Conservation (phyloP, 371 early-diverging fungal genomes). For the Chytridiales sp. region DNA sequence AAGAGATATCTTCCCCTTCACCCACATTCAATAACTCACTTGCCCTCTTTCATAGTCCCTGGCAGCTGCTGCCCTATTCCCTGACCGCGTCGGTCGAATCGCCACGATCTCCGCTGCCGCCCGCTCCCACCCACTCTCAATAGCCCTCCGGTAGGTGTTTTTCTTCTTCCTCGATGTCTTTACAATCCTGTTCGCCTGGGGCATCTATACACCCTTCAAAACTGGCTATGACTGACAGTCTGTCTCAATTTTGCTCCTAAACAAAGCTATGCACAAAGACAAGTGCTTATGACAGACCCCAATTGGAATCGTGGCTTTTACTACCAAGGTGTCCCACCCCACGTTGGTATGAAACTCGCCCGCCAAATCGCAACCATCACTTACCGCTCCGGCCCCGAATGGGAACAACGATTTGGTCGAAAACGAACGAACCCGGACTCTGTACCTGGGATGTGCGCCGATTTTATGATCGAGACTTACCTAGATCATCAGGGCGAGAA, state of each 20-base stretch:
- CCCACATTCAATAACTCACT: not conserved
- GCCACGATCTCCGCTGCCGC: slow-evolving; percentile 90
- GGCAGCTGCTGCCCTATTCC: slow-evolving; percentile 80
- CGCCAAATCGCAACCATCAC: slow-evolving; percentile 49
- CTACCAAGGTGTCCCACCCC: slow-evolving; percentile 86
- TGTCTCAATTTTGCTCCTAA: too few relatives aligned
- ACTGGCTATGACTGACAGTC: too few relatives aligned
- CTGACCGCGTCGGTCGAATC: slow-evolving; percentile 77
- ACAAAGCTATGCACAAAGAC: slow-evolving; percentile 84
- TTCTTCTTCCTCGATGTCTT: too few relatives aligned
- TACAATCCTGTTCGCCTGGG: too few relatives aligned
- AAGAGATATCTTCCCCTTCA: not conserved
- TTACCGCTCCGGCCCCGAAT: slow-evolving; percentile 95
- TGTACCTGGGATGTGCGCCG: slow-evolving; percentile 84
- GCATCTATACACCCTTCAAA: too few relatives aligned
- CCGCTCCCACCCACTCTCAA: slow-evolving; percentile 92
- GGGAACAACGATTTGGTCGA: slow-evolving; percentile 93
- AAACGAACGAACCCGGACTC: slow-evolving; percentile 70
- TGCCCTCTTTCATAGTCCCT: slow-evolving; percentile 50
- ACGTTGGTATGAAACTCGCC: slow-evolving; percentile 88
- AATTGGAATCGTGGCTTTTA: slow-evolving; percentile 93
- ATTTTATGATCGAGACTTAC: slow-evolving; percentile 93
- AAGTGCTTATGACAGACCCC: slow-evolving; percentile 90
- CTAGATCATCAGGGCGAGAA: slow-evolving; percentile 93
- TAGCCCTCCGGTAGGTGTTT: slow-evolving; percentile 86